Percentiles rank a stretch among this genome's conserved stretches.
Conservation (phyloP, 192 early-diverging fungal genomes). For the Jimgerdemannia flammicorona region DNA sequence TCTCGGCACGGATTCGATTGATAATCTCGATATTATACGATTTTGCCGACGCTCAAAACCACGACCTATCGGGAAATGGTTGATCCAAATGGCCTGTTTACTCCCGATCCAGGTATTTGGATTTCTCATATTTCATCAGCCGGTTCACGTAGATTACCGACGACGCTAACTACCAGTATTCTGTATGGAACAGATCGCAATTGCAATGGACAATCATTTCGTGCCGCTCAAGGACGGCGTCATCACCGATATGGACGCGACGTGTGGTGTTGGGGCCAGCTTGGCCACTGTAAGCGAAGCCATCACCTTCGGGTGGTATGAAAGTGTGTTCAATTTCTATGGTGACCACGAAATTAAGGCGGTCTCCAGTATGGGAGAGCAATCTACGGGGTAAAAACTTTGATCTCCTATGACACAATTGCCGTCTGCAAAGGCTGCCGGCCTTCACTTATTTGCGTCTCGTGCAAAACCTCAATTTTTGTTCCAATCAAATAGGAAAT, state of each 20-base stretch:
- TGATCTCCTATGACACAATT: not conserved
- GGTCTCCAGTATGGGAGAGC: constrained; percentile 20
- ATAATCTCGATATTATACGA: not conserved
- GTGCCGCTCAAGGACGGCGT: constrained; percentile 10
- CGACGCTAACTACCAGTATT: not conserved
- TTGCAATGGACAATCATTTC: constrained; percentile 17
- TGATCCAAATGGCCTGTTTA: not conserved
- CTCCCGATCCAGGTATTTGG: not conserved
- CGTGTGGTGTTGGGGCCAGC: not conserved
- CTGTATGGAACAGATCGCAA: constrained; percentile 10
- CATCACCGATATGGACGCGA: not conserved
- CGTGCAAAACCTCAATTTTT: not conserved
- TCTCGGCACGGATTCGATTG: not conserved
- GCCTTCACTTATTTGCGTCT: not conserved
- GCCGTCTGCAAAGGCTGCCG: not conserved
- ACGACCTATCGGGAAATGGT: not conserved
- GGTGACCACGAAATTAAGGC: constrained; percentile 13
- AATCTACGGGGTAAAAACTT: constrained; percentile 11
- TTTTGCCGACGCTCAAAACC: not conserved
- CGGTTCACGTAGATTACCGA: not conserved
- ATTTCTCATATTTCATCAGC: not conserved
- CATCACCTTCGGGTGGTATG: not conserved
- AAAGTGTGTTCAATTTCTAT: constrained; percentile 10
- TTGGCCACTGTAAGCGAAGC: not conserved
- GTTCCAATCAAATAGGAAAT: constrained; percentile 4